Percentiles rank a stretch among this genome's conserved stretches.
Conservation (phyloP, 805 yeast genomes). For the Starmera quercuum region DNA sequence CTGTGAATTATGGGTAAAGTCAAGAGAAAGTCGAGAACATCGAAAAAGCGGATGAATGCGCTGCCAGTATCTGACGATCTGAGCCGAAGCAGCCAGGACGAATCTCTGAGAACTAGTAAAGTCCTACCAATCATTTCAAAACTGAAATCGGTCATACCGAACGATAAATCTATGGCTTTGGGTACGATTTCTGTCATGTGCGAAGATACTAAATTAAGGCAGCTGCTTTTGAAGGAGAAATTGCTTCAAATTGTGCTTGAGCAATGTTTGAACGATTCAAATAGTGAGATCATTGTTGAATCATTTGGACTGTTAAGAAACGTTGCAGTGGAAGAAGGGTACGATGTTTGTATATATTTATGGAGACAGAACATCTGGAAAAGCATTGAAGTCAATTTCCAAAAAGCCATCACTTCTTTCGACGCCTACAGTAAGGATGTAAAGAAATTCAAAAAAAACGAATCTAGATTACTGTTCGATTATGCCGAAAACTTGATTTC, state of each 20-base stretch:
- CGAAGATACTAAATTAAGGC: conserved; percentile 61
- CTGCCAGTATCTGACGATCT: conserved; percentile 18
- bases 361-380: conserved; percentile 80
- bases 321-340: conserved; percentile 79
- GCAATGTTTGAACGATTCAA: conserved; percentile 55
- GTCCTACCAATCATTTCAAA: conserved; percentile 64
- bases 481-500: conserved; percentile 69
- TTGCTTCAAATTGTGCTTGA: conserved; percentile 57
- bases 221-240: conserved; percentile 60
- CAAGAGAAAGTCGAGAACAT: conserved; percentile 54
- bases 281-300: conserved; percentile 73
- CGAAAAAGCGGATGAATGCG: conserved; percentile 29
- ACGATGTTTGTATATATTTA: conserved; percentile 63
- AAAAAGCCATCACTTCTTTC: conserved; percentile 43
- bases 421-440: conserved; percentile 25
- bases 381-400: conserved; percentile 42
- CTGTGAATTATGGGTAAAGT: conserved; percentile 56
- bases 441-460: conserved; percentile 26
- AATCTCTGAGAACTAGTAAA: conserved; percentile 43
- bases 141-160: conserved; percentile 51
- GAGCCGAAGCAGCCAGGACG: conserved; percentile 27
- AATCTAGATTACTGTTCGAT: conserved; percentile 47
- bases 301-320: conserved; percentile 77
- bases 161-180: conserved; percentile 73
- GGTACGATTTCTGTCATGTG: conserved; percentile 63